A percentile compares a stretch with the other conserved stretches of the same genome.
phyloP scores from a whole-genome alignment of 805 yeast genomes.

The Maudiozyma serrabonitensis region DNA sequence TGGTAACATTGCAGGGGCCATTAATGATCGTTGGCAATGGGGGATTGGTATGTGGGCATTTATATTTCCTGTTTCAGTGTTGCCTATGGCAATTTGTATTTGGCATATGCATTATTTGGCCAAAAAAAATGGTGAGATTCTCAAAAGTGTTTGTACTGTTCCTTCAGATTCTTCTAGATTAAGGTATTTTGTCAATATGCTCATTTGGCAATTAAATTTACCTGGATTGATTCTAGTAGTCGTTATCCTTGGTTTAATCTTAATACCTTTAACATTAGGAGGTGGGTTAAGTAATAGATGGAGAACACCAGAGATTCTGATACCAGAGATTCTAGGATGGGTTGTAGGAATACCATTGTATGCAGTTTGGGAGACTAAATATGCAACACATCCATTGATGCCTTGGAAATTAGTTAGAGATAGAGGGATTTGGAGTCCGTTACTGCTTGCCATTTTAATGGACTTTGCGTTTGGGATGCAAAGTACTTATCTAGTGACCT shows the following conservation, averaged over 20 bases:
- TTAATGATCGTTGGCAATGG: conserved; percentile 39
- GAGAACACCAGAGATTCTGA: conserved; percentile 49
- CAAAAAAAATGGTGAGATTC: conserved; percentile 31
- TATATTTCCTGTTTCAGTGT: conserved; percentile 41
- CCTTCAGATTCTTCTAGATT: conserved; percentile 8
- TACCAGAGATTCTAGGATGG: conserved; percentile 48
- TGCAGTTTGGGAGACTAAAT: conserved; percentile 48
- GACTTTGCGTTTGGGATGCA: conserved; percentile 56
- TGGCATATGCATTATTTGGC: conserved; percentile 42
- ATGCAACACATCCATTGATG: conserved; percentile 45
- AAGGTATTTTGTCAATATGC: conserved; percentile 23
- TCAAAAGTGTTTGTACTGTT: neutral
- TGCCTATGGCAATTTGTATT: conserved; percentile 39
- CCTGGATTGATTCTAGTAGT: conserved; percentile 46
- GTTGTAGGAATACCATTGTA: conserved; percentile 44
- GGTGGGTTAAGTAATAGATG: conserved; percentile 46
- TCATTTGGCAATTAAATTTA: conserved; percentile 53
- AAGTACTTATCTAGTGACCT: conserved; percentile 54
- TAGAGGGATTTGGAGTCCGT: conserved; percentile 55
- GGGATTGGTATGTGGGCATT: conserved; percentile 53
- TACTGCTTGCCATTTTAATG: conserved; percentile 44
- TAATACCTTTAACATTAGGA: conserved; percentile 61
- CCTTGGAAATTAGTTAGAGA: conserved; percentile 47
- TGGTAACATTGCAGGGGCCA: conserved; percentile 39
- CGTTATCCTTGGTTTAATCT: conserved; percentile 46